Evolutionary conservation across 495 filamentous ascomycete species (phyloP).

Genomic region (Ascobolus immersus): DNA sequence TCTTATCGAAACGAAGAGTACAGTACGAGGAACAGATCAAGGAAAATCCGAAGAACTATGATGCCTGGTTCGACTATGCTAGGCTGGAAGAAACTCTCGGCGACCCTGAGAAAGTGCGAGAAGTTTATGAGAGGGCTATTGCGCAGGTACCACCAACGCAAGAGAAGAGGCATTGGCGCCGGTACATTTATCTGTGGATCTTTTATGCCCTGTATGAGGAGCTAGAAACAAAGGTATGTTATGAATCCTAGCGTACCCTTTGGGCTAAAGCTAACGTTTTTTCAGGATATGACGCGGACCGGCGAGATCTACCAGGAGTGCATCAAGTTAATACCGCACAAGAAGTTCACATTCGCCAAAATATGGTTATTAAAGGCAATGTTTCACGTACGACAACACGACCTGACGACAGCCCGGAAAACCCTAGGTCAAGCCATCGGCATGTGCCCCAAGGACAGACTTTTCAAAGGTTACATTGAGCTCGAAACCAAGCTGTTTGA

Average conservation of each 20-base stretch:
- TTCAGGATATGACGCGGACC: conserved; percentile 45
- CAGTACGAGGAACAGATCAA: conserved; percentile 84
- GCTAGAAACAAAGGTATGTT: conserved; percentile 33
- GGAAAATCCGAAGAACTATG: conserved; percentile 83
- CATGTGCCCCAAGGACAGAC: conserved; percentile 81
- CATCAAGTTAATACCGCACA: conserved; percentile 70
- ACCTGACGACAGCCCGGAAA: conserved; percentile 58
- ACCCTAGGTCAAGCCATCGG: conserved; percentile 72
- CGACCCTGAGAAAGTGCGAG: conserved; percentile 55
- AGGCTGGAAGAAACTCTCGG: conserved; percentile 65
- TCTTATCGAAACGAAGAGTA: conserved; percentile 77
- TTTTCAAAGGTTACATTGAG: conserved; percentile 82
- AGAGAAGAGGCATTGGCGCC: conserved; percentile 89
- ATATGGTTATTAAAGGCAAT: conserved; percentile 83
- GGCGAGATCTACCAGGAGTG: conserved; percentile 78
- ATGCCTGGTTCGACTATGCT: conserved; percentile 88
- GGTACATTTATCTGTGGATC: conserved; percentile 94
- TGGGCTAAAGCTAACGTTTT: neutral
- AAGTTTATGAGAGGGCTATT: conserved; percentile 87
- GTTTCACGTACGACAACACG: conserved; percentile 71
- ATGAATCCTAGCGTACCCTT: neutral
- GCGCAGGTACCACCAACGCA: conserved; percentile 86
- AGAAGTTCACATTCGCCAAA: conserved; percentile 93
- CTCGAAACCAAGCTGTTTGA: conserved; percentile 80
- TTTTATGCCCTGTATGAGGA: conserved; percentile 96